Evolutionary conservation across 75 land plant genomes (phyloP).

Genomic region (Azolla pinnata): DNA sequence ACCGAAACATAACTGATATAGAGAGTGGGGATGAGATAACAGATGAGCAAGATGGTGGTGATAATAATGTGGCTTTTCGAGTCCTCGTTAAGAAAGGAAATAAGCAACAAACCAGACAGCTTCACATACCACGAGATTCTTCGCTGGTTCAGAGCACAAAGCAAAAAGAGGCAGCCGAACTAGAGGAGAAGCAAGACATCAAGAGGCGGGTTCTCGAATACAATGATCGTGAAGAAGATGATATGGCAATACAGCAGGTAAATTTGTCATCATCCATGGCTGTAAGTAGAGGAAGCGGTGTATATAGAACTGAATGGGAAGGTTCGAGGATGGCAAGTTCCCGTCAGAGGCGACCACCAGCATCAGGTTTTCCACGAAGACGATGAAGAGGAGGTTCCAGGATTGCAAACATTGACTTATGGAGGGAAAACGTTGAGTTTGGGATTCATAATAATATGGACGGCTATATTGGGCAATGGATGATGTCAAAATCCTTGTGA

Average conservation of each 20-base stretch:
- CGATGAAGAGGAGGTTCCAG: too few relatives aligned
- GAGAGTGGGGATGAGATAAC: conserved; percentile 43
- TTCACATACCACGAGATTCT: conserved; percentile 78
- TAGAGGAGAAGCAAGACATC: conserved; percentile 91
- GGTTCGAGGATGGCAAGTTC: conserved; percentile 20
- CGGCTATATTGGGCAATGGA: too few relatives aligned
- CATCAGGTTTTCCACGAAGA: conserved; percentile 28
- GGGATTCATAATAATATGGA: too few relatives aligned
- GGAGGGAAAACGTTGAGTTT: too few relatives aligned
- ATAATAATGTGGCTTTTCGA: conserved; percentile 59
- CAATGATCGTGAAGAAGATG: conserved; percentile 96
- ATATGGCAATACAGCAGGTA: conserved; percentile 38
- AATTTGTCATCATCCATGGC: conserved; percentile 44
- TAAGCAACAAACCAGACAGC: conserved; percentile 89
- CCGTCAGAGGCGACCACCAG: conserved; percentile 47
- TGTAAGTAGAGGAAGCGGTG: conserved; percentile 13
- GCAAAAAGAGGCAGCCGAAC: conserved; percentile 95
- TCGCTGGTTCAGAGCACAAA: conserved; percentile 92
- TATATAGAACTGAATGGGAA: conserved; percentile 28
- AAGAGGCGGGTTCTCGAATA: conserved; percentile 82
- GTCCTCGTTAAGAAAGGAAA: conserved; percentile 91
- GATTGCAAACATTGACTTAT: too few relatives aligned
- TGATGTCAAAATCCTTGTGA: too few relatives aligned
- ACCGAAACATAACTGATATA: conserved; percentile 23
- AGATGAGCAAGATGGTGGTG: conserved; percentile 38